These are phyloP conservation scores for Musa acuminata DNA, from an alignment of 176 grass and related monocot genomes.

Conservation along the genomic window DNA sequence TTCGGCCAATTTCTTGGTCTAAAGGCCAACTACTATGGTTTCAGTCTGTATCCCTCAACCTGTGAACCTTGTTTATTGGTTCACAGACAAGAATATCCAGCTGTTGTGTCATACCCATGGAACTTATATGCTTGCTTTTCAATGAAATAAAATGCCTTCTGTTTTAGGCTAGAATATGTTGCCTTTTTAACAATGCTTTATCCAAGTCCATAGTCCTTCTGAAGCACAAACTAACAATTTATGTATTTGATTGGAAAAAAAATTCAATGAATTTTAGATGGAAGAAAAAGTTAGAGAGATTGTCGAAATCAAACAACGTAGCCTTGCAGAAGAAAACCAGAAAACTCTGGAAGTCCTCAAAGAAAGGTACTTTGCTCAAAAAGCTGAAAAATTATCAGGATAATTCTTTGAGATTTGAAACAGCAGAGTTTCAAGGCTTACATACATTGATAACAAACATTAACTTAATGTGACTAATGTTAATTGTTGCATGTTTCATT, in stretches of 20 bases:
- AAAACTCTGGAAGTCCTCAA: conserved; percentile 96
- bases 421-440: neutral
- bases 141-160: neutral
- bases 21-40: neutral
- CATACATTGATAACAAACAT: conserved; percentile 1
- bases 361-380: conserved; percentile 63
- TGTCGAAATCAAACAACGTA: conserved; percentile 99
- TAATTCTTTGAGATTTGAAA: neutral
- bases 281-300: conserved; percentile 99
- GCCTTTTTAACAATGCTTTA: neutral
- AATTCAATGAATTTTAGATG: conserved; percentile 51
- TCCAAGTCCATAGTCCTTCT: neutral
- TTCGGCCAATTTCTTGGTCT: neutral
- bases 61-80: neutral
- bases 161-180: neutral
- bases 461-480: conserved; percentile 1
- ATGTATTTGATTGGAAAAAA: conserved; percentile 8
- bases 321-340: conserved; percentile 95
- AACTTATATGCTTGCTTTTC: neutral
- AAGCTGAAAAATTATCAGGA: conserved; percentile 11
- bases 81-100: neutral
- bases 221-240: neutral
- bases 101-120: neutral
- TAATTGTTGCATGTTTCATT: neutral
- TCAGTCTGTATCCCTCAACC: neutral